Evolutionary conservation across 768 basidiomycete genomes (phyloP).

Genomic region (Infundibulicybe gibba): DNA sequence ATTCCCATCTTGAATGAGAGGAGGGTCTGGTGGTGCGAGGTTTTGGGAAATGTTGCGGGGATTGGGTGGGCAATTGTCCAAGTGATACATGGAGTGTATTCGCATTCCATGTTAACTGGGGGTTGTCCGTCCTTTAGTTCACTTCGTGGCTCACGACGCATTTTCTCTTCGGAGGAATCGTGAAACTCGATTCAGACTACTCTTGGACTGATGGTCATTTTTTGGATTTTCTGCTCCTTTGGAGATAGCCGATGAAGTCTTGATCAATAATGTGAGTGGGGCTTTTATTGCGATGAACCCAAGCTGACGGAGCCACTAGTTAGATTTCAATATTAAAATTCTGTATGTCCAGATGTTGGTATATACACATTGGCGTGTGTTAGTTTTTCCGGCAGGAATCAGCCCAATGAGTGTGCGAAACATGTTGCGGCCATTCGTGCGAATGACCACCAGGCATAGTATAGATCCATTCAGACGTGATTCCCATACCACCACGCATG

Average conservation of each 20-base stretch:
- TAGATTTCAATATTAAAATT: too few relatives aligned
- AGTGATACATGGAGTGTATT: constrained; percentile 12
- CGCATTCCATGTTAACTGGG: constrained; percentile 1
- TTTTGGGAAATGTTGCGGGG: constrained; percentile 45
- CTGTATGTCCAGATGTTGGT: too few relatives aligned
- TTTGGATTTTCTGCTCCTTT: constrained; percentile 12
- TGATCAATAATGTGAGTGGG: too few relatives aligned
- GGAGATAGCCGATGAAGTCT: background rate
- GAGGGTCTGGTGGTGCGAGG: constrained; percentile 21
- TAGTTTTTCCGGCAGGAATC: too few relatives aligned
- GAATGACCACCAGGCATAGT: too few relatives aligned
- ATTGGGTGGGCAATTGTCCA: constrained; percentile 26
- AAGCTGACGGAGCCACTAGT: too few relatives aligned
- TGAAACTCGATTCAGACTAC: constrained; percentile 63
- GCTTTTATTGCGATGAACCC: too few relatives aligned
- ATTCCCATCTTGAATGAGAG: constrained; percentile 23
- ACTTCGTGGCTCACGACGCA: constrained; percentile 44
- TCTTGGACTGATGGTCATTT: constrained; percentile 44
- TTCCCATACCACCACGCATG: too few relatives aligned
- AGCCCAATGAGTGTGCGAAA: too few relatives aligned
- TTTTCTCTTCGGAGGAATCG: constrained; percentile 6
- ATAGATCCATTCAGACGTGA: too few relatives aligned
- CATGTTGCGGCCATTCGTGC: too few relatives aligned
- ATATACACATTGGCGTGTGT: too few relatives aligned
- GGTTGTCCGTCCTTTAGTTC: constrained; percentile 39